phyloP scores from a whole-genome alignment of 1,284 basidiomycete species.

The Cutaneotrichosporon arboriforme region DNA sequence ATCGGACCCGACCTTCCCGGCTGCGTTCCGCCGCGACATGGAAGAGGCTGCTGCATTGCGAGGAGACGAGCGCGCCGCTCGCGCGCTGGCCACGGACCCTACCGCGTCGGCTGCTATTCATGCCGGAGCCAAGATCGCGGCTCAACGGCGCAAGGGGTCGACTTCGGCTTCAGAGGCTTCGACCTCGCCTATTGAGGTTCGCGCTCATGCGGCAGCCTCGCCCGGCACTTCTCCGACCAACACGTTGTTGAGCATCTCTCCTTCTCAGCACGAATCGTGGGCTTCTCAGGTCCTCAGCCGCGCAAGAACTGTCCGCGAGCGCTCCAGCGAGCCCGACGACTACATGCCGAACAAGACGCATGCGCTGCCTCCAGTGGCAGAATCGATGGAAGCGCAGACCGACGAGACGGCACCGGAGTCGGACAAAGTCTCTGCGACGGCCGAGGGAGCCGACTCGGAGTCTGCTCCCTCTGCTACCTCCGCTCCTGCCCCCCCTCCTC shows the following conservation, averaged over 20 bases:
- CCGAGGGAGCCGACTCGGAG: not conserved
- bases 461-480: not conserved
- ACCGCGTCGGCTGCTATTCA: not conserved
- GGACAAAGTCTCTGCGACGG: not conserved
- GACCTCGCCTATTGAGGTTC: not conserved
- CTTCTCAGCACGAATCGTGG: slow-evolving; percentile 11
- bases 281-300: slow-evolving; percentile 17
- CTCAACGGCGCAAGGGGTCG: not conserved
- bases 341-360: slow-evolving; percentile 11
- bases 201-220: not conserved
- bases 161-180: not conserved
- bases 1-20: not conserved
- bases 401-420: slow-evolving; percentile 11
- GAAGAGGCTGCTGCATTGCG: not conserved
- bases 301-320: slow-evolving; percentile 11
- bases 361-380: slow-evolving; percentile 47
- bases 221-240: not conserved
- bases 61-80: not conserved
- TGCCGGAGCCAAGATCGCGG: not conserved
- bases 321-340: slow-evolving; percentile 15
- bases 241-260: slow-evolving; percentile 10
- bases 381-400: slow-evolving; percentile 35
- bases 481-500: slow-evolving; percentile 1
- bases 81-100: not conserved
- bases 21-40: not conserved